Evolutionary conservation across 202 grass and related monocot species (phyloP), one percentile per base, ranked within the genome.

Genomic region (Zoysia matrella): DNA sequence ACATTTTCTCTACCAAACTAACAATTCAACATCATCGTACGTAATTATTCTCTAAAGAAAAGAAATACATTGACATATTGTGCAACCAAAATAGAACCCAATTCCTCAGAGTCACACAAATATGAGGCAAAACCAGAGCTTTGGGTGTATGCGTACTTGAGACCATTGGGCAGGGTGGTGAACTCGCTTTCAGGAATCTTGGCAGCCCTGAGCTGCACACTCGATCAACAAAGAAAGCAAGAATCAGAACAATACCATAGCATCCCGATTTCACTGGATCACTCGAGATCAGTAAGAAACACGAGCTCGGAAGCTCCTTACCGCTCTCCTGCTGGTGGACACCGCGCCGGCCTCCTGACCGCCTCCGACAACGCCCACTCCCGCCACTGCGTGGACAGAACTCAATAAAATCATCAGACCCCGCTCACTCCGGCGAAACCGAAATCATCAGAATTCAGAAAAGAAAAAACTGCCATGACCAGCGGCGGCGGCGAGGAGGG

Each of bases 151-250:
- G 68, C 90, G 70, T 91, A 95, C 95, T 98, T 98, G 10, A 98
- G 93, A 51, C 95, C 95, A 85, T 91, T 95, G 63, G 92, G 87
- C 47, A 95, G 90, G 48, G 82, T 88, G 11, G 66, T 93, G 85
- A 87, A 95, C 72, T 95, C 95, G 78, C 77, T 91, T 63, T 98
- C 92, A 60, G 95, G 95, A 80, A 98, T 90, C 87, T 98, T 93
- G 73, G 90, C 74, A 52, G 74, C 71, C 77, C 86, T 93, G 9
- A 98, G 91, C 95, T 98, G 89, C 77, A 67, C 64, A 40, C n/a
- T 56, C 51, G 74, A 83, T 53, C 48, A 85, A 65, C 11, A 8
- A 70, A 68, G 52, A 15, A 86, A 73, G 88, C 22, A 12, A 63
- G 39, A 40, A 68, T 8, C 60, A 61, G 14, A 14, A 43, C 5